Conservation (phyloP, 129 eudicot species). For the Glebionis coronaria region DNA sequence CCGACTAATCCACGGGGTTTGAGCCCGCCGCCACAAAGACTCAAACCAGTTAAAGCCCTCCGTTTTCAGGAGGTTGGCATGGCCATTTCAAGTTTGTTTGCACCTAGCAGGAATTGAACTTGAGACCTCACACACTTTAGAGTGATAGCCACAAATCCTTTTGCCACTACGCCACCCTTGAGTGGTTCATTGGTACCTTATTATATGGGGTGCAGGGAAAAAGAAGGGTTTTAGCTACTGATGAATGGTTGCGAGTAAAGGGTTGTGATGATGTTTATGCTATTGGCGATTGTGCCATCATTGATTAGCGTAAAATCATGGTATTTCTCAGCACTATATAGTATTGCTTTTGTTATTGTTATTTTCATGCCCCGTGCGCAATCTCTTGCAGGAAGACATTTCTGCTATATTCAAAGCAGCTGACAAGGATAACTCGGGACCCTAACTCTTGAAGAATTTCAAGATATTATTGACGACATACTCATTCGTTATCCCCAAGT, state of each 20-base stretch:
- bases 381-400: conserved; percentile 68
- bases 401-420: conserved; percentile 71
- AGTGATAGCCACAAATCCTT: too few relatives aligned
- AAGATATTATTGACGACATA: conserved; percentile 72
- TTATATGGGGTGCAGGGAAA: conserved; percentile 53
- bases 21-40: too few relatives aligned
- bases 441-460: conserved; percentile 58
- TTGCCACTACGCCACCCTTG: too few relatives aligned
- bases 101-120: too few relatives aligned
- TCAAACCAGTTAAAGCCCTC: too few relatives aligned
- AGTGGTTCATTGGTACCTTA: too few relatives aligned
- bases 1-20: too few relatives aligned
- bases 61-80: too few relatives aligned
- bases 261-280: conserved; percentile 76
- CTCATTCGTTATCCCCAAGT: conserved; percentile 81
- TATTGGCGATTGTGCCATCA: conserved; percentile 88
- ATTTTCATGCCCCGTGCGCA: background rate
- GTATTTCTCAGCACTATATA: conserved; percentile 28
- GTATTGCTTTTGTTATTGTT: background rate
- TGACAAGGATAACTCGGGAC: conserved; percentile 73
- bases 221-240: conserved; percentile 74
- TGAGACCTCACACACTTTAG: too few relatives aligned
- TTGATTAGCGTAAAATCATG: conserved; percentile 77
- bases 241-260: conserved; percentile 91
- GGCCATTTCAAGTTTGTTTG: too few relatives aligned